phyloP scores from a whole-genome alignment of 306 rosid genomes.

The Gynostemma pentaphyllum region DNA sequence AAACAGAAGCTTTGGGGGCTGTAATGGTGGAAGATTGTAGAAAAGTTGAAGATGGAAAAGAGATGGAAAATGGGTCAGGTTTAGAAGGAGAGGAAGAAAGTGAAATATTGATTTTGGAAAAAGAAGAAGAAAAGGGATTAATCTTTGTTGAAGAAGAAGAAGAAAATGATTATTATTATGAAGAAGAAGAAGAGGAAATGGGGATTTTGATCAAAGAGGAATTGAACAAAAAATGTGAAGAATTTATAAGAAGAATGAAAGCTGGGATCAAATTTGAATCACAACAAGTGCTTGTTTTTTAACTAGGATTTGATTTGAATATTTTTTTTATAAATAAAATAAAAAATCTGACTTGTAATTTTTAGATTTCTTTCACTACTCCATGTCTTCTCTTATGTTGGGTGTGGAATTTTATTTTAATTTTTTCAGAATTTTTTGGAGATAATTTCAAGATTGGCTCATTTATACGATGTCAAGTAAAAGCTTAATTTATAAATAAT shows the following conservation, averaged over 20 bases:
- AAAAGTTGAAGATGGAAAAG: background rate
- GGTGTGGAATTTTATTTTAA: no score
- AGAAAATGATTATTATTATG: no score
- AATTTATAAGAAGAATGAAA: conserved; percentile 58
- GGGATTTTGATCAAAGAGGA: conserved; percentile 34
- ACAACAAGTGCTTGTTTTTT: conserved; percentile 10
- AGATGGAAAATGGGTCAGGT: background rate
- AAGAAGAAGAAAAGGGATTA: background rate
- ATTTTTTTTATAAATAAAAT: no score
- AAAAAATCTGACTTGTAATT: background rate
- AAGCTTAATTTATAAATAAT: no score
- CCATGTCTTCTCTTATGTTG: no score
- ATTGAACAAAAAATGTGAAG: conserved; percentile 69
- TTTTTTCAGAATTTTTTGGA: no score
- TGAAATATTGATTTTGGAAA: background rate
- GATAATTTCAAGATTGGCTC: no score
- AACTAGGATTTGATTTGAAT: no score
- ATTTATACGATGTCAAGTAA: no score
- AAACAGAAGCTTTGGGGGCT: background rate
- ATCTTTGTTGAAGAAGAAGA: conserved; percentile 3
- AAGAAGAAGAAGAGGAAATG: conserved; percentile 13
- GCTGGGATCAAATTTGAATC: conserved; percentile 33
- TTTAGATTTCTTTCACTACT: background rate
- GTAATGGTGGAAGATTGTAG: background rate
- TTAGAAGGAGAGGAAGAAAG: background rate